These are phyloP conservation scores for Trichoderma sp. DNA, from an alignment of 2,329 filamentous ascomycete genomes.

Conservation along the genomic window DNA sequence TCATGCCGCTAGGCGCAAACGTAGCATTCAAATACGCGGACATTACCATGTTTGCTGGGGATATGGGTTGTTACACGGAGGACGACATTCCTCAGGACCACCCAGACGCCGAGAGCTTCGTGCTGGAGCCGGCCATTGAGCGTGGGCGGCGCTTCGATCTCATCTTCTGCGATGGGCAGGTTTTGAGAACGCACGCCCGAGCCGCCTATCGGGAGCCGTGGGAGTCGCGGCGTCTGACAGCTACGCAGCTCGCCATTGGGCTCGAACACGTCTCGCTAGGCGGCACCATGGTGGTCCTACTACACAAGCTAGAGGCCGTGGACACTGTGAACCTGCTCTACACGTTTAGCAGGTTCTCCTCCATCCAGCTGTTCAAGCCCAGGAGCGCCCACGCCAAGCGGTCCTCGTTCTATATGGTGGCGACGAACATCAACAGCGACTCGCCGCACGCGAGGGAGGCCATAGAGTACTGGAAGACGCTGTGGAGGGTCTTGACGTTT, in stretches of 20 bases:
- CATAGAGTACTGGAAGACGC: slow-evolving; percentile 39
- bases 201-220: slow-evolving; percentile 31
- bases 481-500: slow-evolving; percentile 42
- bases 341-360: slow-evolving; percentile 41
- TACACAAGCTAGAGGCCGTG: slow-evolving; percentile 48
- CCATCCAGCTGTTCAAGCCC: slow-evolving; percentile 46
- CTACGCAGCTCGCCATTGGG: slow-evolving; percentile 43
- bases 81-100: slow-evolving; percentile 33
- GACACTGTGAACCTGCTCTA: slow-evolving; percentile 37
- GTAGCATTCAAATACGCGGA: slow-evolving; percentile 38
- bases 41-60: slow-evolving; percentile 49
- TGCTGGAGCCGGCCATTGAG: slow-evolving; percentile 28
- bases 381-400: slow-evolving; percentile 36
- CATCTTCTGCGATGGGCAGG: slow-evolving; percentile 47
- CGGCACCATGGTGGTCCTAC: slow-evolving; percentile 49
- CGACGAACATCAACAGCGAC: slow-evolving; percentile 38
- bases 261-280: slow-evolving; percentile 44
- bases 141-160: slow-evolving; percentile 38
- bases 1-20: slow-evolving; percentile 25
- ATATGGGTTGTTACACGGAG: slow-evolving; percentile 37
- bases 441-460: slow-evolving; percentile 33
- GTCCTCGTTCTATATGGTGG: slow-evolving; percentile 54
- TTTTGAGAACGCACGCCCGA: slow-evolving; percentile 40
- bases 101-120: slow-evolving; percentile 28
- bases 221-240: slow-evolving; percentile 38